phyloP scores from a whole-genome alignment of 1,139 yeast species.

The Protomyces macrosporus region DNA sequence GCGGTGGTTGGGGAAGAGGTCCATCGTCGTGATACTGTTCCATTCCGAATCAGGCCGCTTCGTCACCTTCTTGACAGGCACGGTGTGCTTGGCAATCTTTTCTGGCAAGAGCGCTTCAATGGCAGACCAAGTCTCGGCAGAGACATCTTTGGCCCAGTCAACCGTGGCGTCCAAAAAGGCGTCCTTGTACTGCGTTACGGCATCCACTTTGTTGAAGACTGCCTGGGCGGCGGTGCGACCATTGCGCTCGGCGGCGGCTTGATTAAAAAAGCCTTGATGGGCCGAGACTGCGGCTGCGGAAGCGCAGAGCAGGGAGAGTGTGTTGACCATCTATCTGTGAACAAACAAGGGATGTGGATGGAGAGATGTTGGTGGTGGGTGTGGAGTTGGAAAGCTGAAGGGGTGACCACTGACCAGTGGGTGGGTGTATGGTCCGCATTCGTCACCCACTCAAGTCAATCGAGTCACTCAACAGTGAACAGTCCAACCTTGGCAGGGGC shows the following conservation, averaged over 20 bases:
- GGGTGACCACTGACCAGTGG: no score
- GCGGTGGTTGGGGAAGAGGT: constrained; percentile 41
- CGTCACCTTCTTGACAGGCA: constrained; percentile 6
- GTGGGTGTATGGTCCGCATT: no score
- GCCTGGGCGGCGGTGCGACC: background rate
- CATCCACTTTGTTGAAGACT: background rate
- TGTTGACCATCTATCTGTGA: background rate
- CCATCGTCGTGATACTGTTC: constrained; percentile 21
- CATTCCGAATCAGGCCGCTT: constrained; percentile 21
- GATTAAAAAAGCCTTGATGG: background rate
- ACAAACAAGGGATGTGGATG: no score
- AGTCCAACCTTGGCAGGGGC: no score
- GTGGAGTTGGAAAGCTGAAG: no score
- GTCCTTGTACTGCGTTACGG: background rate
- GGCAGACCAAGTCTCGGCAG: constrained; percentile 16
- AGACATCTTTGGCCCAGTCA: constrained; percentile 18
- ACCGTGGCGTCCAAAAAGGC: constrained; percentile 11
- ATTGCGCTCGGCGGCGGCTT: background rate
- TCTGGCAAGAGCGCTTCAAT: constrained; percentile 31
- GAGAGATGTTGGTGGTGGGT: no score
- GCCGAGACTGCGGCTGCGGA: background rate
- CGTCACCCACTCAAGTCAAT: no score
- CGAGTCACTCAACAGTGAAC: no score
- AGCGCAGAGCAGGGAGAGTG: background rate
- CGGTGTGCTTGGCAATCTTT: background rate